These are phyloP conservation scores for Mollisiaceae sp. DNA, from an alignment of 2,329 filamentous ascomycete genomes.

Conservation along the genomic window DNA sequence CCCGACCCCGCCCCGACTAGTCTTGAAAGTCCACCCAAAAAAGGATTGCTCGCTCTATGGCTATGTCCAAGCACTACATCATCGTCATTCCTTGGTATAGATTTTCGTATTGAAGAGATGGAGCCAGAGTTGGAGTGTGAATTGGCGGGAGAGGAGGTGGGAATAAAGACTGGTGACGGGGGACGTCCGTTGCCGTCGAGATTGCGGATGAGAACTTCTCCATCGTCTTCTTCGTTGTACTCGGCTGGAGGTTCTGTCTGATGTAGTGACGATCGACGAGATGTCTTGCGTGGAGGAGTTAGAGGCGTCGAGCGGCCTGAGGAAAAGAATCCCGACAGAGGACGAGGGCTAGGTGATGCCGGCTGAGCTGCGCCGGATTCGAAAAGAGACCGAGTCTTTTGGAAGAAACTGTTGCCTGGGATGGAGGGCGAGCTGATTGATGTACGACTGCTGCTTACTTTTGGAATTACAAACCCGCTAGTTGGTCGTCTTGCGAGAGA, in stretches of 20 bases:
- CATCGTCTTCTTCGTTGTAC: slow-evolving; percentile 19
- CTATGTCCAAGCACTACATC: not conserved
- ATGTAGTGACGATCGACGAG: slow-evolving; percentile 22
- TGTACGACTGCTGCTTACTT: not conserved
- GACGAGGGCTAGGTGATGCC: slow-evolving; percentile 11
- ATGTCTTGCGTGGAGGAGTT: slow-evolving; percentile 15
- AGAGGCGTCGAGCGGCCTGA: slow-evolving; percentile 17
- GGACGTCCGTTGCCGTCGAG: slow-evolving; percentile 29
- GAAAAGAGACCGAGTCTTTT: slow-evolving; percentile 38
- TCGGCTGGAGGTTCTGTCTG: too few relatives aligned
- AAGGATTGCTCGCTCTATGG: slow-evolving; percentile 19
- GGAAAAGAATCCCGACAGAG: slow-evolving; percentile 21
- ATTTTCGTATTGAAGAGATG: slow-evolving; percentile 6
- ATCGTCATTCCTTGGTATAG: slow-evolving; percentile 1
- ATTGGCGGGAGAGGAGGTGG: slow-evolving; percentile 1
- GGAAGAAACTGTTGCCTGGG: slow-evolving; percentile 32
- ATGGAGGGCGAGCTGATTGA: slow-evolving; percentile 14
- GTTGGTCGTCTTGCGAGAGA: not conserved
- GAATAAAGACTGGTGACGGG: slow-evolving; percentile 27
- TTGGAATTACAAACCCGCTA: not conserved
- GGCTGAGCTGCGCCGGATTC: slow-evolving; percentile 27
- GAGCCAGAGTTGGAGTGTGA: not conserved
- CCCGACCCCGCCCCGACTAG: slow-evolving; percentile 18
- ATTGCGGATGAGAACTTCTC: slow-evolving; percentile 18
- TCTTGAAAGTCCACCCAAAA: slow-evolving; percentile 25